A percentile compares a stretch with the other conserved stretches of the same genome.
These are phyloP conservation scores for Wallacemonas sp. DNA, from an alignment of 208 protist species.

Conservation along the genomic window DNA sequence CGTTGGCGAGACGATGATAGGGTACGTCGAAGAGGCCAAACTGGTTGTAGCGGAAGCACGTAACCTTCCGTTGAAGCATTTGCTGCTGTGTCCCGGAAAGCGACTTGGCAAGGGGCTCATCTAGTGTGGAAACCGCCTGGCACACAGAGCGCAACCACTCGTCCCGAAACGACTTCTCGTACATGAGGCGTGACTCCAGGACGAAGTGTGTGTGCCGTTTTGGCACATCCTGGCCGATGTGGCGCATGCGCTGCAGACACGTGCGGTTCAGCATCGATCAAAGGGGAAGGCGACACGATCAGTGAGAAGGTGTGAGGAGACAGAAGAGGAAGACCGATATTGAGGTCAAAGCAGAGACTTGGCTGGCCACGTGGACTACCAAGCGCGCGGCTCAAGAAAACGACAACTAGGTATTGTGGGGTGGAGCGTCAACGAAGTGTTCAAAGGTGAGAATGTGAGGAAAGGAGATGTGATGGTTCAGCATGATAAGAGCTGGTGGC, in stretches of 20 bases:
- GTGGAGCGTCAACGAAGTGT: no score
- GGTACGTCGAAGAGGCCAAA: conserved; percentile 82
- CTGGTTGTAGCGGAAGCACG: conserved; percentile 91
- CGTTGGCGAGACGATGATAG: conserved; percentile 84
- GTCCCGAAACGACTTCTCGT: conserved; percentile 92
- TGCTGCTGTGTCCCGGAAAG: conserved; percentile 54
- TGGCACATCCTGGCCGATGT: conserved; percentile 88
- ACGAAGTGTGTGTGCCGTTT: conserved; percentile 87
- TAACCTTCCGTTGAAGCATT: conserved; percentile 88
- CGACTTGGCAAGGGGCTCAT: conserved; percentile 82
- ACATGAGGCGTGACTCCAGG: conserved; percentile 84
- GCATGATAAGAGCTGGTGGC: no score
- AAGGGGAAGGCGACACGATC: not conserved
- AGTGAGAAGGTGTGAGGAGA: not conserved
- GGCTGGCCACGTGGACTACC: no score
- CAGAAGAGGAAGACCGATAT: not conserved
- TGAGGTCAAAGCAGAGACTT: no score
- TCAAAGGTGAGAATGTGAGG: no score
- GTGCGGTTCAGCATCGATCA: conserved; percentile 49
- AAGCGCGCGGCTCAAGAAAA: no score
- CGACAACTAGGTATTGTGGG: no score
- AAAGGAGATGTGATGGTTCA: no score
- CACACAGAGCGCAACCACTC: conserved; percentile 84
- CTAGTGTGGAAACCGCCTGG: conserved; percentile 65
- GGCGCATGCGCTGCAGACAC: conserved; percentile 44